These are phyloP conservation scores for Glycine soja DNA, from an alignment of 306 rosid species.

Conservation along the genomic window DNA sequence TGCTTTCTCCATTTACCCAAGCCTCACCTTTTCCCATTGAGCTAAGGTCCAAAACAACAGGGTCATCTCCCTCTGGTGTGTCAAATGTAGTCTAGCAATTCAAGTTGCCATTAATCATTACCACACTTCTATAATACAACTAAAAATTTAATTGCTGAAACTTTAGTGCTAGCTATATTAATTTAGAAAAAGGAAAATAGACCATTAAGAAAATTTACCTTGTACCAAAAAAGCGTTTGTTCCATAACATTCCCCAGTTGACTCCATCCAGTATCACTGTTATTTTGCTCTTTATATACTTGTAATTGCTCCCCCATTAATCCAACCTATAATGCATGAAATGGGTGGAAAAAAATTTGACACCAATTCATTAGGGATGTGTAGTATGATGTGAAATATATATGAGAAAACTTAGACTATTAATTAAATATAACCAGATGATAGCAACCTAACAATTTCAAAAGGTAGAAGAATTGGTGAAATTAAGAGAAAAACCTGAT, in stretches of 20 bases:
- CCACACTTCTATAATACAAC: background rate
- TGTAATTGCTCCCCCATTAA: constrained; percentile 63
- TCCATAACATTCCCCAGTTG: constrained; percentile 39
- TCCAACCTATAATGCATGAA: constrained; percentile 57
- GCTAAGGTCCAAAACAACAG: constrained; percentile 62
- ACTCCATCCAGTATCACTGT: constrained; percentile 53
- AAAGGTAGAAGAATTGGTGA: background rate
- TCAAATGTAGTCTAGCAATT: constrained; percentile 59
- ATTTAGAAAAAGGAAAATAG: constrained; percentile 7
- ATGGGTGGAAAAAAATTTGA: background rate
- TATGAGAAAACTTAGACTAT: background rate
- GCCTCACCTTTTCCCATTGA: constrained; percentile 82
- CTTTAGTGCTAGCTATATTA: no score
- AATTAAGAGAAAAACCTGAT: constrained; percentile 53
- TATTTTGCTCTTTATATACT: constrained; percentile 32
- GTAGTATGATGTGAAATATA: background rate
- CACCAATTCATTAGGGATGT: background rate
- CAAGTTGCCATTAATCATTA: constrained; percentile 7
- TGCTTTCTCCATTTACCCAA: constrained; percentile 75
- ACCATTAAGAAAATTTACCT: constrained; percentile 50
- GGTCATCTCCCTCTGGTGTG: constrained; percentile 61
- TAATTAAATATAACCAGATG: background rate
- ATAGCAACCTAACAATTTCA: background rate
- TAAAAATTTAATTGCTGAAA: no score
- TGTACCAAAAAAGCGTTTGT: constrained; percentile 68